Evolutionary conservation across 1,139 yeast species (phyloP).

Genomic region (Kodamaea alishanica): DNA sequence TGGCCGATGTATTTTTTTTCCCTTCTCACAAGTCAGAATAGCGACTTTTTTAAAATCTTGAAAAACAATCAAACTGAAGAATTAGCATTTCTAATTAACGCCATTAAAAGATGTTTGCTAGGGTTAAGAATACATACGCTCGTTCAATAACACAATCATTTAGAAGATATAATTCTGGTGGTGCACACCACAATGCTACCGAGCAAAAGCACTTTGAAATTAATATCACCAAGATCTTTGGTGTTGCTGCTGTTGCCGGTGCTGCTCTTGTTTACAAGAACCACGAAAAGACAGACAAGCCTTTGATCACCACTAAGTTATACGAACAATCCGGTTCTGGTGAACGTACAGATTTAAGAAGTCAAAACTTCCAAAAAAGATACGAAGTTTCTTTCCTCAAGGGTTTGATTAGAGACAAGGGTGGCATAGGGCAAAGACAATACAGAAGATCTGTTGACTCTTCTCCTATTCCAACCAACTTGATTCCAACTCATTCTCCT

Average conservation of each 20-base stretch:
- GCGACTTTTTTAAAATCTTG: conserved; percentile 5
- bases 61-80: not conserved
- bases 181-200: conserved; percentile 26
- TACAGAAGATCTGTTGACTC: conserved; percentile 34
- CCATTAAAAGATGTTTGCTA: conserved; percentile 20
- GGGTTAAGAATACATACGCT: conserved; percentile 14
- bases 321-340: conserved; percentile 33
- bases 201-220: conserved; percentile 35
- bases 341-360: conserved; percentile 36
- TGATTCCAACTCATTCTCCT: conserved; percentile 46
- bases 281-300: conserved; percentile 34
- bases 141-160: conserved; percentile 17
- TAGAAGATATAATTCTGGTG: conserved; percentile 37
- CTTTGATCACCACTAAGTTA: conserved; percentile 38
- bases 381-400: conserved; percentile 43
- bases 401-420: conserved; percentile 44
- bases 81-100: not conserved
- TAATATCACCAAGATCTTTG: conserved; percentile 40
- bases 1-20: conserved; percentile 9
- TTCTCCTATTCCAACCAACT: conserved; percentile 28
- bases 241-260: conserved; percentile 41
- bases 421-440: conserved; percentile 46
- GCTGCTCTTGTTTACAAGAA: conserved; percentile 38
- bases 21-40: conserved; percentile 1
- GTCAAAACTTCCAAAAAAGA: conserved; percentile 35